These are phyloP conservation scores for Phaeomoniella chlamydospora DNA, from an alignment of 2,329 filamentous ascomycete genomes.

Conservation along the genomic window DNA sequence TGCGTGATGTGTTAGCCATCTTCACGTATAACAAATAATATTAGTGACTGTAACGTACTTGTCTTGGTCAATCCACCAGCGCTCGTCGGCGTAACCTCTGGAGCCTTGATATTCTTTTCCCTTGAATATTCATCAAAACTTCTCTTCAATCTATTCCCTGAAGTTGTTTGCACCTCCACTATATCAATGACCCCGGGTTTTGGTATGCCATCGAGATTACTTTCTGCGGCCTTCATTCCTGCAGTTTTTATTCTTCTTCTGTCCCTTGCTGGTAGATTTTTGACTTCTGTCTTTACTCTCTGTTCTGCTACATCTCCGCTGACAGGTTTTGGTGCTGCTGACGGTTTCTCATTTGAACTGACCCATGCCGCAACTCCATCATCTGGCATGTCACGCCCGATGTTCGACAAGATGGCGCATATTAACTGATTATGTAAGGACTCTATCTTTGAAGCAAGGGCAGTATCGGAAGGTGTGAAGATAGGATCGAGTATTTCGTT, in stretches of 20 bases:
- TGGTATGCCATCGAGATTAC: not conserved
- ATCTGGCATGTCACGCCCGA: slow-evolving; percentile 44
- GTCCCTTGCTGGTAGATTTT: slow-evolving; percentile 46
- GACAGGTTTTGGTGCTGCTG: slow-evolving; percentile 27
- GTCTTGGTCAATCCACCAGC: slow-evolving; percentile 68
- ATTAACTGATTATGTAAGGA: slow-evolving; percentile 50
- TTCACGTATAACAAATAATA: slow-evolving; percentile 10
- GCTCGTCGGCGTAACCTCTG: slow-evolving; percentile 51
- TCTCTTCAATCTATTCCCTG: slow-evolving; percentile 5
- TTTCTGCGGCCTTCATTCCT: not conserved
- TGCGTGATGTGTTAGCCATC: slow-evolving; percentile 12
- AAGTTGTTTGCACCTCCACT: slow-evolving; percentile 2
- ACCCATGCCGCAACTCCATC: slow-evolving; percentile 51
- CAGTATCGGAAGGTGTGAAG: slow-evolving; percentile 15
- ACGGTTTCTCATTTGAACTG: slow-evolving; percentile 37
- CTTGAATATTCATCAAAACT: slow-evolving; percentile 27
- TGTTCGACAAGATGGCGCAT: slow-evolving; percentile 43
- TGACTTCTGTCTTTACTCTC: slow-evolving; percentile 48
- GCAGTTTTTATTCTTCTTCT: slow-evolving; percentile 39
- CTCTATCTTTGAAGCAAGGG: slow-evolving; percentile 32
- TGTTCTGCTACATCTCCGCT: slow-evolving; percentile 46
- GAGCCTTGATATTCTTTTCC: slow-evolving; percentile 33
- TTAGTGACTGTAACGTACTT: slow-evolving; percentile 34
- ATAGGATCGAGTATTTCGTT: slow-evolving; percentile 40
- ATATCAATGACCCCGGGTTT: not conserved